A percentile compares a stretch with the other conserved stretches of the same genome.
Evolutionary conservation across 768 basidiomycete species (phyloP).

Genomic region (Galerina marginata): DNA sequence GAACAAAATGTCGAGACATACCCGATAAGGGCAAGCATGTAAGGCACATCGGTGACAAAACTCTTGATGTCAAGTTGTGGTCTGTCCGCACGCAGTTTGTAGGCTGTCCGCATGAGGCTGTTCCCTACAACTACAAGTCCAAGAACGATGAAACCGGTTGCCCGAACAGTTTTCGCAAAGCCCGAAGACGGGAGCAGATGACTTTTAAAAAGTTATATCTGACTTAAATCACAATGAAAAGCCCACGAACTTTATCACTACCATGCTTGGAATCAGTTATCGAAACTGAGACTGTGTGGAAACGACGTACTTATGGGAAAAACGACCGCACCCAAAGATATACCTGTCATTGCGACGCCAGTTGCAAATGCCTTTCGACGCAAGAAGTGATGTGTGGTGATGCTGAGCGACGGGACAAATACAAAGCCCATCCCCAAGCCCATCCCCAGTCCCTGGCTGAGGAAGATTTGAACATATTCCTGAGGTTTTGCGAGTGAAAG

Average conservation of each 20-base stretch:
- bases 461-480: constrained; percentile 36
- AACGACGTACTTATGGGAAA: constrained; percentile 36
- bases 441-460: constrained; percentile 58
- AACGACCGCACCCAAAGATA: constrained; percentile 35
- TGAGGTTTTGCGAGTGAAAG: constrained; percentile 15
- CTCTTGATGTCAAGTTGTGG: constrained; percentile 23
- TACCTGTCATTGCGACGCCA: constrained; percentile 46
- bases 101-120: too few species aligned
- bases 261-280: neutral
- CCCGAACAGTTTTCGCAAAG: constrained; percentile 31
- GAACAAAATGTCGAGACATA: too few species aligned
- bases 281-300: neutral
- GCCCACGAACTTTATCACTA: constrained; percentile 28
- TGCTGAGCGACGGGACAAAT: constrained; percentile 49
- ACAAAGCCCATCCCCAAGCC: constrained; percentile 50
- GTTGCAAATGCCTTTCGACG: constrained; percentile 38
- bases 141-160: constrained; percentile 29
- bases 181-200: constrained; percentile 30
- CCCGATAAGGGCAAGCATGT: constrained; percentile 30
- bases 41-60: constrained; percentile 34
- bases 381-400: constrained; percentile 48
- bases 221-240: neutral
- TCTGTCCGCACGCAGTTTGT: too few species aligned
- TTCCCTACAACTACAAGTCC: constrained; percentile 27
- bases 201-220: too few species aligned